These are phyloP conservation scores for Radiomyces spectabilis DNA, from an alignment of 192 early-diverging fungal species.

Conservation along the genomic window DNA sequence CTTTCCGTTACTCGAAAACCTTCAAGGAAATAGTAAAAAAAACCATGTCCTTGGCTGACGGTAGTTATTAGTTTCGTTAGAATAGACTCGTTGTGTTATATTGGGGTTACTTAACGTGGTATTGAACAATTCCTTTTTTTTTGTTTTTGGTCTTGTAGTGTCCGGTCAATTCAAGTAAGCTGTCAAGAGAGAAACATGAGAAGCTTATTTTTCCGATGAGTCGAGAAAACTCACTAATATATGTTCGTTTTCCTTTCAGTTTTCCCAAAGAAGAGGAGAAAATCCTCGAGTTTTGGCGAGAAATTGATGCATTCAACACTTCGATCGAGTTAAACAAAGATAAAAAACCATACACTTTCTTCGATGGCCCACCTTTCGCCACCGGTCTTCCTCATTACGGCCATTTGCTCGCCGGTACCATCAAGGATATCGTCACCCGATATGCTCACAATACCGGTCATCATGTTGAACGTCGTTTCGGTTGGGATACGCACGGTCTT, in stretches of 20 bases:
- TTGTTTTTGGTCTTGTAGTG: constrained; percentile 9
- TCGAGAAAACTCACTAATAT: background rate
- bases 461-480: constrained; percentile 94
- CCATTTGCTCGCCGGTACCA: constrained; percentile 96
- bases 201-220: too few relatives aligned
- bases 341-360: constrained; percentile 84
- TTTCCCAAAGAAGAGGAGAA: constrained; percentile 96
- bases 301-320: constrained; percentile 94
- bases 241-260: constrained; percentile 43
- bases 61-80: constrained; percentile 2
- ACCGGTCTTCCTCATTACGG: constrained; percentile 98
- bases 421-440: constrained; percentile 98
- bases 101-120: background rate
- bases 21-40: background rate
- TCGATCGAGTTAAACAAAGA: constrained; percentile 89
- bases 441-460: constrained; percentile 94
- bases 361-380: constrained; percentile 98
- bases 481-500: constrained; percentile 92
- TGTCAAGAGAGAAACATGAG: too few relatives aligned
- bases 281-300: constrained; percentile 89
- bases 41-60: constrained; percentile 31
- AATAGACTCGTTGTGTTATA: background rate
- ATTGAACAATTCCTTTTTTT: background rate
- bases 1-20: too few relatives aligned
- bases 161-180: constrained; percentile 36